phyloP scores from a whole-genome alignment of 2,329 filamentous ascomycete species.

The Talaromyces sp. region DNA sequence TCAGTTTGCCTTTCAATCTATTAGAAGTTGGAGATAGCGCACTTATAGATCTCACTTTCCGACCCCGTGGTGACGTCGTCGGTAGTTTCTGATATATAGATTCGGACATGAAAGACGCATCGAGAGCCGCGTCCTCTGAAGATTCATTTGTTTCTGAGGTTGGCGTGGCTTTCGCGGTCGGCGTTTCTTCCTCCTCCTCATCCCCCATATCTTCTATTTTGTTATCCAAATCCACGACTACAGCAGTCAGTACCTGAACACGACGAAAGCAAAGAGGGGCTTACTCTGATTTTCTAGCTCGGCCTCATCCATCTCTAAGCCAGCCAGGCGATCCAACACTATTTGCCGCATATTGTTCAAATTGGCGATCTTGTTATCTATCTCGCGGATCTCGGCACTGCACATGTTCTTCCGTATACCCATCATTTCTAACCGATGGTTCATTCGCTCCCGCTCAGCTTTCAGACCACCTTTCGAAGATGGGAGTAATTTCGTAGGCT shows the following conservation, averaged over 20 bases:
- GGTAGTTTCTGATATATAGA: slow-evolving; percentile 95
- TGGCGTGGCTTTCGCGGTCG: slow-evolving; percentile 41
- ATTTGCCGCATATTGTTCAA: slow-evolving; percentile 89
- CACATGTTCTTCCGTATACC: slow-evolving; percentile 95
- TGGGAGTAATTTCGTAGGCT: slow-evolving; percentile 57
- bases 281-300: slow-evolving; percentile 83
- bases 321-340: slow-evolving; percentile 80
- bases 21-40: too few species aligned
- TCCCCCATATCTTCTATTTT: slow-evolving; percentile 63
- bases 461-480: slow-evolving; percentile 71
- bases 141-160: slow-evolving; percentile 42
- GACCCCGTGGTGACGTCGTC: slow-evolving; percentile 58
- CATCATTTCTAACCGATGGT: slow-evolving; percentile 87
- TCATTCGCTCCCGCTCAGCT: slow-evolving; percentile 74
- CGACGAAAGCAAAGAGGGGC: slow-evolving; percentile 28
- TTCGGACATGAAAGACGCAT: slow-evolving; percentile 86
- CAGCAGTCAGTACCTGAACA: not conserved
- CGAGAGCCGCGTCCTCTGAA: slow-evolving; percentile 53
- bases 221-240: slow-evolving; percentile 60
- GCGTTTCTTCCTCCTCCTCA: slow-evolving; percentile 50
- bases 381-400: slow-evolving; percentile 90
- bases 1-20: too few species aligned
- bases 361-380: slow-evolving; percentile 95
- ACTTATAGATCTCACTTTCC: slow-evolving; percentile 49
- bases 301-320: slow-evolving; percentile 85